These are phyloP conservation scores for Saccharomyces hybrid DNA, from an alignment of 1,139 yeast species.

Conservation along the genomic window DNA sequence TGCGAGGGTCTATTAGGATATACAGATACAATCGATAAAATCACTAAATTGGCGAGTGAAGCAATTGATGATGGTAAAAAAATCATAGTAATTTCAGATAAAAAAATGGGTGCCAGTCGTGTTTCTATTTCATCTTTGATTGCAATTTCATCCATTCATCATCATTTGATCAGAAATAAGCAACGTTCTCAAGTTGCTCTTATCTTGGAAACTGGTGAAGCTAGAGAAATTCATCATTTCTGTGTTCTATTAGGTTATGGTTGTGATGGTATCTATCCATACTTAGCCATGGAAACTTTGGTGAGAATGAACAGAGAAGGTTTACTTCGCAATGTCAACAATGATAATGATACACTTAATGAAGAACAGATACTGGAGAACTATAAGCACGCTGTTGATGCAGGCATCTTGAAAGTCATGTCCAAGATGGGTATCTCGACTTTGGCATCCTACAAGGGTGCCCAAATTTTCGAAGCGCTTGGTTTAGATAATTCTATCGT, in stretches of 20 bases:
- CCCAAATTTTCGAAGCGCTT: slow-evolving; percentile 93
- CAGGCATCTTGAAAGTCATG: slow-evolving; percentile 94
- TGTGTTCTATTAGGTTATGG: slow-evolving; percentile 95
- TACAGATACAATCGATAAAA: slow-evolving; percentile 73
- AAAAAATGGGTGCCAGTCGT: slow-evolving; percentile 49
- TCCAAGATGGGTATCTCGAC: slow-evolving; percentile 99
- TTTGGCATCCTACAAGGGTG: slow-evolving; percentile 94
- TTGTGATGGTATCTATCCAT: slow-evolving; percentile 94
- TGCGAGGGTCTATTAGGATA: slow-evolving; percentile 81
- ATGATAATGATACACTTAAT: slow-evolving; percentile 36
- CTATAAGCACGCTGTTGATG: slow-evolving; percentile 75
- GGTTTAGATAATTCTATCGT: slow-evolving; percentile 94
- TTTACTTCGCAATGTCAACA: slow-evolving; percentile 49
- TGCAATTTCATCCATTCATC: slow-evolving; percentile 97
- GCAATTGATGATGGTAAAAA: slow-evolving; percentile 74
- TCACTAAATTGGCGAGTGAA: slow-evolving; percentile 79
- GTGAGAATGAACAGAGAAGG: slow-evolving; percentile 79
- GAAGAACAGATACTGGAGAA: slow-evolving; percentile 59
- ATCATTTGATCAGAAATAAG: slow-evolving; percentile 89
- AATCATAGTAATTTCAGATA: slow-evolving; percentile 71
- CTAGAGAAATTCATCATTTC: slow-evolving; percentile 94
- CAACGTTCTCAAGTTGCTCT: slow-evolving; percentile 94
- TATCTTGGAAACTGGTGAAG: slow-evolving; percentile 90
- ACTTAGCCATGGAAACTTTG: slow-evolving; percentile 84
- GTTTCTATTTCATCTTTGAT: slow-evolving; percentile 82